Base-by-base conservation (phyloP, 768 basidiomycete species). In the Leucosporidium yakuticum region DNA sequence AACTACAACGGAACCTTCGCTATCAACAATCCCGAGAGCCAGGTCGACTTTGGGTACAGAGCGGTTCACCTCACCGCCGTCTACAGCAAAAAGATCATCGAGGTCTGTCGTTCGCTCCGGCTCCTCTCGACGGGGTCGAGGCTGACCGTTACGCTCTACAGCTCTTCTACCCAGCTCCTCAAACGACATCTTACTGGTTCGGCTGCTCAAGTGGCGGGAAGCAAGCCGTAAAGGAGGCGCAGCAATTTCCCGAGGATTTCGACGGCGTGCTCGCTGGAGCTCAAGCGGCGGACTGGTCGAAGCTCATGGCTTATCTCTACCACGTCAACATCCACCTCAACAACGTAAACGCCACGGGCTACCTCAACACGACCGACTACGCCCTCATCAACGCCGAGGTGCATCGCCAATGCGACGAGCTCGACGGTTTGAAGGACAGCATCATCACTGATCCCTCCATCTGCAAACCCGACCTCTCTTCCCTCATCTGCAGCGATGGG, bases 391-490 rank as follows among this genome's bases (percentile, higher is more conserved):
- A 25, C 31, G 53, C 44, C 9, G 50, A 60, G 15, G 71, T 73
- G 32, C 44, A 65, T 6, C 23, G 34, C 0, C 74, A 75, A 55
- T 75, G 74, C 63, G 74, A 75, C 65, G 65, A 44, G n/a, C 57
- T 68, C 21, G 74, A 75, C 54, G 69, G 71, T 4, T 34, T 75
- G 27, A 77, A 77, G 64, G 79, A 79, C 49, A 74, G 75, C 15
- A 69, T 79, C 62, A 72, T 79, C 58, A 76, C 76, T 25, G 78
- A 78, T 62, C 76, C 79, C 15, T 65, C 74, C 57, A 73, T 75
- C 59, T 77, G 75, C 47, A 73, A 76, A 32, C 79, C 79, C 11
- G 76, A 75, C 44, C 58, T 71, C 25, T 23, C 25, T 4, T 23
- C 53, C 7, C 53, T 71, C 23, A 8, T 44, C 2, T 71, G 70